Evolutionary conservation across 257 asterid genomes (phyloP).

Genomic region (Solanum bulbocastanum): DNA sequence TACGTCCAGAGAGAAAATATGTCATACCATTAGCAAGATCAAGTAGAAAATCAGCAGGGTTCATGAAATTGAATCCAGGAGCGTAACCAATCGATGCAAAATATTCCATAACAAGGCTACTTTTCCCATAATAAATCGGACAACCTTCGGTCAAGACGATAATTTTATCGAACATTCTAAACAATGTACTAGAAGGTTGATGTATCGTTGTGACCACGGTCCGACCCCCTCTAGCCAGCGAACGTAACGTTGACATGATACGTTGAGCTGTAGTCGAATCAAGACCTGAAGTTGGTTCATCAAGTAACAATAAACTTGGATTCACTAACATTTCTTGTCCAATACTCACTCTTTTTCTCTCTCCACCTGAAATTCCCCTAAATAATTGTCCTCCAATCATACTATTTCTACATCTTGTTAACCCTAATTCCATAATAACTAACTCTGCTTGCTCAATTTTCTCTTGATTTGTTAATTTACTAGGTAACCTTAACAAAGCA

Average conservation of each 20-base stretch:
- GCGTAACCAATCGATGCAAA: constrained; percentile 49
- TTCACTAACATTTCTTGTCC: constrained; percentile 87
- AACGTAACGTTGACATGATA: constrained; percentile 39
- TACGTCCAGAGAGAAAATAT: neutral
- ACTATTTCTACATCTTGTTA: constrained; percentile 47
- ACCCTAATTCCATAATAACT: constrained; percentile 48
- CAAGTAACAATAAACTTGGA: constrained; percentile 66
- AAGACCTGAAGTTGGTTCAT: constrained; percentile 89
- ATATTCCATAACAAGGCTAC: constrained; percentile 43
- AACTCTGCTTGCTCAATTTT: constrained; percentile 57
- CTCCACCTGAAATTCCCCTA: constrained; percentile 85
- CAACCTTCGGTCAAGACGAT: constrained; percentile 62
- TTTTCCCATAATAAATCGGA: constrained; percentile 51
- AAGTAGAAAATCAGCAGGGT: constrained; percentile 84
- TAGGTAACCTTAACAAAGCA: constrained; percentile 57
- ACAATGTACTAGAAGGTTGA: constrained; percentile 87
- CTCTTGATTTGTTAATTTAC: constrained; percentile 27
- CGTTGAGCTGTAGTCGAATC: constrained; percentile 82
- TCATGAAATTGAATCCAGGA: constrained; percentile 47
- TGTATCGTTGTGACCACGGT: constrained; percentile 70
- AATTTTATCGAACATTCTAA: constrained; percentile 66
- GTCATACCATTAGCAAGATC: constrained; percentile 82
- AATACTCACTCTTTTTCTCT: constrained; percentile 70
- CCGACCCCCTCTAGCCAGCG: constrained; percentile 63
- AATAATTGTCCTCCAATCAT: constrained; percentile 51